These are phyloP conservation scores for Sarcodon sp. DNA, from an alignment of 768 basidiomycete genomes.

Conservation along the genomic window DNA sequence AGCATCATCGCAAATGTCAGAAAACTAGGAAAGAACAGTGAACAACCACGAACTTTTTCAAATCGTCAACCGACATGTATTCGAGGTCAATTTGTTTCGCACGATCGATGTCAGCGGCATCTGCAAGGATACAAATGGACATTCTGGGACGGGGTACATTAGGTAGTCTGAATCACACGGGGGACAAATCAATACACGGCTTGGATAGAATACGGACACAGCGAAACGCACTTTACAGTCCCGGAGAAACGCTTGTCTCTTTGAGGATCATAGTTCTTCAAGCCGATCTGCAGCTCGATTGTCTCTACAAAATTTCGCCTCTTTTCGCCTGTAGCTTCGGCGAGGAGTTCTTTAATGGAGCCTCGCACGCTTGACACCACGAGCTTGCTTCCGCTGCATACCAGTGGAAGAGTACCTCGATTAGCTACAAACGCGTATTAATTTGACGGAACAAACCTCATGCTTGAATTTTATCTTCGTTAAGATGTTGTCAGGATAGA, in stretches of 20 bases:
- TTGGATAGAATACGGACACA: neutral
- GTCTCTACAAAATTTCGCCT: constrained; percentile 94
- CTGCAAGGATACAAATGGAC: constrained; percentile 99
- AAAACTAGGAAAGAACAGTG: neutral
- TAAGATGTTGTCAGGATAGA: too few species aligned
- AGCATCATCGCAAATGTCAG: neutral
- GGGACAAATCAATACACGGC: neutral
- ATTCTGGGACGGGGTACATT: constrained; percentile 97
- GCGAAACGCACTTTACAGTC: constrained; percentile 74
- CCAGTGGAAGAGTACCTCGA: neutral
- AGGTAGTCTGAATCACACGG: constrained; percentile 51
- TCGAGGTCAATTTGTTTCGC: constrained; percentile 96
- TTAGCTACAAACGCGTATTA: neutral
- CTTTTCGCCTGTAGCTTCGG: constrained; percentile 75
- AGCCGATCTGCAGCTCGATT: constrained; percentile 90
- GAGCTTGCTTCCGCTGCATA: constrained; percentile 51
- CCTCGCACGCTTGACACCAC: constrained; percentile 99
- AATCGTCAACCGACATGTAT: constrained; percentile 99
- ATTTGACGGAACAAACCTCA: constrained; percentile 6
- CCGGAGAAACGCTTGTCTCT: constrained; percentile 99
- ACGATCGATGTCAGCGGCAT: constrained; percentile 97
- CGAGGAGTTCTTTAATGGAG: constrained; percentile 85
- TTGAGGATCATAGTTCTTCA: constrained; percentile 99
- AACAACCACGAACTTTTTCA: constrained; percentile 71
- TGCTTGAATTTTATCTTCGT: constrained; percentile 5